Conservation (phyloP, 352 stramenopile species). For the Thalassiosira pacifica region DNA sequence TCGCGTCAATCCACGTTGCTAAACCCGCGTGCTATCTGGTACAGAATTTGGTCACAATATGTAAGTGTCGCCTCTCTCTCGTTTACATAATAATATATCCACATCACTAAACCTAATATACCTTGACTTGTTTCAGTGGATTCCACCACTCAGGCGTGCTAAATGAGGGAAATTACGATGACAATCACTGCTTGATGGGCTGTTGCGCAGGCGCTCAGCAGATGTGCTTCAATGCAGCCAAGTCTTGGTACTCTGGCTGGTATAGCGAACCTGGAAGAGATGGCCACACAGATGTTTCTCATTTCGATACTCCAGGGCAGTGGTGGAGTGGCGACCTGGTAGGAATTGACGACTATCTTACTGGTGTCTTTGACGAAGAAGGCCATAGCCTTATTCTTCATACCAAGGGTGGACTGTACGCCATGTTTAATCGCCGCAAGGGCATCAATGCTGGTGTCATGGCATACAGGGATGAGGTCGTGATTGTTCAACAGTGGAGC, state of each 20-base stretch:
- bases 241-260: constrained; percentile 18
- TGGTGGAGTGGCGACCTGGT: constrained; percentile 25
- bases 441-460: constrained; percentile 7
- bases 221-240: constrained; percentile 39
- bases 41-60: constrained; percentile 9
- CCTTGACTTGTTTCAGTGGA: constrained; percentile 15
- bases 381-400: background rate
- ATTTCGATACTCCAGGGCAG: constrained; percentile 23
- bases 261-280: constrained; percentile 9
- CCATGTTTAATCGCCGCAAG: constrained; percentile 20
- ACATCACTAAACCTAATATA: constrained; percentile 11
- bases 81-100: constrained; percentile 7
- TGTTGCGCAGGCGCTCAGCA: constrained; percentile 30
- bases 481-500: constrained; percentile 11
- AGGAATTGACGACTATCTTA: constrained; percentile 20
- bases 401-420: constrained; percentile 13
- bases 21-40: constrained; percentile 1
- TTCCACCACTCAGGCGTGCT: constrained; percentile 30
- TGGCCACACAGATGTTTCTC: constrained; percentile 7
- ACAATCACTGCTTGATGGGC: constrained; percentile 29
- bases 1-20: constrained; percentile 2
- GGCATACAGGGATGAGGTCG: constrained; percentile 12
- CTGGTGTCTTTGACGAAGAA: constrained; percentile 10
- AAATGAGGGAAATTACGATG: constrained; percentile 21
- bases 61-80: constrained; percentile 16